These are phyloP conservation scores for Elsinoe australis DNA, from an alignment of 2,329 filamentous ascomycete species.

Conservation along the genomic window DNA sequence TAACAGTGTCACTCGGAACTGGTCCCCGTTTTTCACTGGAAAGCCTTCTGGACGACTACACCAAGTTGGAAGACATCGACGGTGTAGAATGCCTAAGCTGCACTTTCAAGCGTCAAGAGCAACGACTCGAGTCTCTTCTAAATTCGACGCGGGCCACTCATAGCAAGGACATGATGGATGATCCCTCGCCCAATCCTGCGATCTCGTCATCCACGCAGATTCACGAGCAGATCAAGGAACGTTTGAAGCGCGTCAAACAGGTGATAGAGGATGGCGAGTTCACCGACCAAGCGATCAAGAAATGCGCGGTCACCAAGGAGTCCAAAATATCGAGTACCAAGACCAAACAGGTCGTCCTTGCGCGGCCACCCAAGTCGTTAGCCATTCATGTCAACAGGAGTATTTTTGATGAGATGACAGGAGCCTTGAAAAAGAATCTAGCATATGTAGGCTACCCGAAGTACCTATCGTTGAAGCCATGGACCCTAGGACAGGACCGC, in stretches of 20 bases:
- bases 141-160: too few species aligned
- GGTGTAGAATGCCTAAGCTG: conserved; percentile 90
- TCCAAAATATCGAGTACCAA: conserved; percentile 72
- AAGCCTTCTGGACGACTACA: conserved; percentile 77
- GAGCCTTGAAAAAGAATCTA: conserved; percentile 73
- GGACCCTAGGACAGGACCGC: conserved; percentile 63
- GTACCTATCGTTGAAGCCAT: conserved; percentile 67
- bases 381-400: conserved; percentile 87
- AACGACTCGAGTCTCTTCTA: conserved; percentile 44
- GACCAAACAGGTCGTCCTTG: conserved; percentile 80
- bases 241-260: conserved; percentile 58
- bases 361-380: conserved; percentile 69
- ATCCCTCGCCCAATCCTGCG: conserved; percentile 12
- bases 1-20: conserved; percentile 73
- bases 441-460: conserved; percentile 70
- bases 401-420: conserved; percentile 77
- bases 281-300: conserved; percentile 47
- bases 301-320: conserved; percentile 46
- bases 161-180: background rate
- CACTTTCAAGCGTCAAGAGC: conserved; percentile 58
- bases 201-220: conserved; percentile 37
- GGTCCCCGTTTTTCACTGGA: conserved; percentile 61
- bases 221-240: conserved; percentile 37
- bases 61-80: conserved; percentile 73
- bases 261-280: conserved; percentile 76